phyloP scores from a whole-genome alignment of 2,329 filamentous ascomycete genomes.

The Fusarium compactum region DNA sequence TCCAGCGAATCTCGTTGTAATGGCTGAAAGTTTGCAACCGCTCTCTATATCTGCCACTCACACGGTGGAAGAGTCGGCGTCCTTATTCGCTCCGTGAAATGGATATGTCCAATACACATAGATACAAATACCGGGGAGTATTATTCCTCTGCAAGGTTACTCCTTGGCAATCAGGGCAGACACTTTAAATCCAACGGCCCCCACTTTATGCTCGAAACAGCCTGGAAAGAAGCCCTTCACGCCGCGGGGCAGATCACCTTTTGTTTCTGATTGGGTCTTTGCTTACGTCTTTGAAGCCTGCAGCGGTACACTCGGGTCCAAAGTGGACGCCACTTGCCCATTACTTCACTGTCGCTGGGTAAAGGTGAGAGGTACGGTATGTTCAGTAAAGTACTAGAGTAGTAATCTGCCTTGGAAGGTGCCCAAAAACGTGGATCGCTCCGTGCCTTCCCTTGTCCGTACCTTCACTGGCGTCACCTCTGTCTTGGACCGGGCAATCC shows the following conservation, averaged over 20 bases:
- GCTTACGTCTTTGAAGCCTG: slow-evolving; percentile 10
- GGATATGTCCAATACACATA: background rate
- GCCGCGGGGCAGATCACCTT: slow-evolving; percentile 31
- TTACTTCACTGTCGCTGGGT: slow-evolving; percentile 24
- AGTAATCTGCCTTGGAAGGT: slow-evolving; percentile 34
- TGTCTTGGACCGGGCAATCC: slow-evolving; percentile 31
- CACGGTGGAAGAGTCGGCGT: background rate
- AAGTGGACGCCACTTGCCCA: slow-evolving; percentile 14
- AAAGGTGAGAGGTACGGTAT: background rate
- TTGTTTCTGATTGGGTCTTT: slow-evolving; percentile 26
- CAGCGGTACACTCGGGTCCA: background rate
- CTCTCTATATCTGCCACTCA: background rate
- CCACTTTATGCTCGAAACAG: slow-evolving; percentile 22
- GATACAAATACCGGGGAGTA: background rate
- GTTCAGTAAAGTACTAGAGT: background rate
- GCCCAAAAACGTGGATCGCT: slow-evolving; percentile 26
- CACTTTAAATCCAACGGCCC: slow-evolving; percentile 14
- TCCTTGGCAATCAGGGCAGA: slow-evolving; percentile 28
- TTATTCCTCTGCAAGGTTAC: slow-evolving; percentile 7
- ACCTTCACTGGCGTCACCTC: slow-evolving; percentile 36
- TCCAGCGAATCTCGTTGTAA: slow-evolving; percentile 7
- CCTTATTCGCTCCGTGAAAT: background rate
- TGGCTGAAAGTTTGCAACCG: background rate
- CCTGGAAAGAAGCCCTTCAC: slow-evolving; percentile 7
- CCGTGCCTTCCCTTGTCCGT: slow-evolving; percentile 29